These are phyloP conservation scores for Aspergillus melleus DNA, from an alignment of 2,329 filamentous ascomycete species.

Conservation along the genomic window DNA sequence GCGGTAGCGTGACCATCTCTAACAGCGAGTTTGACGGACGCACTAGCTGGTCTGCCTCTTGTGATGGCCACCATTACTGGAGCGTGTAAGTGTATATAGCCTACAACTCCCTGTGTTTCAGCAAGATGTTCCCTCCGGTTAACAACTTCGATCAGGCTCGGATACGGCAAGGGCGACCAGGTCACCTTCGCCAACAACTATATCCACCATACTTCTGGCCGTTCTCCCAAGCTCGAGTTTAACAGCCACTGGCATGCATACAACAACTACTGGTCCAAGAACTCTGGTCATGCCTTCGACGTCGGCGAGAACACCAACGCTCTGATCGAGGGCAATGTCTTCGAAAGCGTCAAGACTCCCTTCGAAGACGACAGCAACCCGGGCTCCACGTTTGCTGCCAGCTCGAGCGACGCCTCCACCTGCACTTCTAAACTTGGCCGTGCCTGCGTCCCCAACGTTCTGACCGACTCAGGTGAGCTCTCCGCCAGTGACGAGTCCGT, in stretches of 20 bases:
- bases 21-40: constrained; percentile 60
- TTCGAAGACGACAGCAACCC: constrained; percentile 26
- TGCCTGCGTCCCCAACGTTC: constrained; percentile 28
- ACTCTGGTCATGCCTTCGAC: constrained; percentile 48
- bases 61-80: constrained; percentile 62
- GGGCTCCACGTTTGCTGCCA: constrained; percentile 31
- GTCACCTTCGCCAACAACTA: constrained; percentile 62
- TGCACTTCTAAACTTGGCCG: constrained; percentile 30
- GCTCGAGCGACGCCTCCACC: constrained; percentile 14
- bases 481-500: constrained; percentile 26
- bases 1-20: constrained; percentile 57
- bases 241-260: constrained; percentile 57
- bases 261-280: constrained; percentile 41
- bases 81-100: constrained; percentile 34
- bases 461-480: constrained; percentile 32
- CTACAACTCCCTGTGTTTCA: not conserved
- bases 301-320: constrained; percentile 26
- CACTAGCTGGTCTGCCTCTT: constrained; percentile 56
- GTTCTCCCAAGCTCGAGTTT: constrained; percentile 56
- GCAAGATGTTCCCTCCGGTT: not conserved
- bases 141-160: constrained; percentile 37
- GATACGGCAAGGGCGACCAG: constrained; percentile 55
- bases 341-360: constrained; percentile 43
- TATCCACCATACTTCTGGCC: constrained; percentile 58
- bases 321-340: constrained; percentile 49